These are phyloP conservation scores for Globisporangium perplexum DNA, from an alignment of 352 stramenopile species.

Conservation along the genomic window DNA sequence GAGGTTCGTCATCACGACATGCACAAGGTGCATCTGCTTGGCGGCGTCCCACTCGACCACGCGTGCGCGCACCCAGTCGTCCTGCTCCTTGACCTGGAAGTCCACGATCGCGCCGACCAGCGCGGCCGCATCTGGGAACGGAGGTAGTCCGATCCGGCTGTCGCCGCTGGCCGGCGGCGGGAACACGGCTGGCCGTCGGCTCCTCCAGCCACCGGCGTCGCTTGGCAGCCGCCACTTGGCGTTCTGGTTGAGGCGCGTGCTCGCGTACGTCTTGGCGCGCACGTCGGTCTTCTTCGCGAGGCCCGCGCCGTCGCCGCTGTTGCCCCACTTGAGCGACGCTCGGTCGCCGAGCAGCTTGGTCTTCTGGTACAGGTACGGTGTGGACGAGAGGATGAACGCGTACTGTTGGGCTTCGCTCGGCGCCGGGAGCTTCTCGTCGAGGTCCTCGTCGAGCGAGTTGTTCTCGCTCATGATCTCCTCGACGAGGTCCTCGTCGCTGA, in stretches of 20 bases:
- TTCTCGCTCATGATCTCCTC: conserved; percentile 83
- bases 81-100: conserved; percentile 57
- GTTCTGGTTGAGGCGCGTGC: conserved; percentile 29
- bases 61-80: conserved; percentile 62
- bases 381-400: conserved; percentile 74
- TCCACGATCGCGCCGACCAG: conserved; percentile 72
- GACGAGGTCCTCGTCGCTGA: conserved; percentile 79
- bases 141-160: conserved; percentile 36
- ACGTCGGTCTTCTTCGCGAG: conserved; percentile 20
- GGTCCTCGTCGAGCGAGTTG: conserved; percentile 28
- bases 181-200: conserved; percentile 36
- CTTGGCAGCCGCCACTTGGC: conserved; percentile 26
- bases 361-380: conserved; percentile 46
- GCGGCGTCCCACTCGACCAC: conserved; percentile 64
- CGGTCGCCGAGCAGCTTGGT: conserved; percentile 36
- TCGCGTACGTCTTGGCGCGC: conserved; percentile 20
- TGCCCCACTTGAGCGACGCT: conserved; percentile 29
- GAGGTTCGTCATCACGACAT: conserved; percentile 47
- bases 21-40: conserved; percentile 64
- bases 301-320: not conserved
- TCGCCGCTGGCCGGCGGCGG: conserved; percentile 20
- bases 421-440: conserved; percentile 39
- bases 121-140: conserved; percentile 40
- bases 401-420: conserved; percentile 41
- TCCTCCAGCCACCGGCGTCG: conserved; percentile 40